Evolutionary conservation across 176 grass and related monocot genomes (phyloP).

Genomic region (Rhynchospora tenuis): DNA sequence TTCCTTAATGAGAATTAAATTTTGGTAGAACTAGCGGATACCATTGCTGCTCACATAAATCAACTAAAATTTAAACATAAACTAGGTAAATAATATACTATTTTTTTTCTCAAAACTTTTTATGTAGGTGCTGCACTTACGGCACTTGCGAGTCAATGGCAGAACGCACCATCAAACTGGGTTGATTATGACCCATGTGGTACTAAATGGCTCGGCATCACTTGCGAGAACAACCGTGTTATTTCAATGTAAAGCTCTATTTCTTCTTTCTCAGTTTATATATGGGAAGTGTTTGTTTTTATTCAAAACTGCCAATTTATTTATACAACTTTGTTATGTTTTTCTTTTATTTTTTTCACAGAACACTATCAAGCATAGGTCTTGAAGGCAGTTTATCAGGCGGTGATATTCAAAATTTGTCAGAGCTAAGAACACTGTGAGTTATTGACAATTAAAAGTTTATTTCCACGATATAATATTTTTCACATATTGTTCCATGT

Average conservation of each 20-base stretch:
- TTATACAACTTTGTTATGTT: neutral
- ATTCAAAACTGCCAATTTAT: neutral
- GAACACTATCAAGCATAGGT: constrained; percentile 56
- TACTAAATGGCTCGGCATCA: constrained; percentile 57
- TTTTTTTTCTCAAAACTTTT: neutral
- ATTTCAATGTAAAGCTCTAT: constrained; percentile 44
- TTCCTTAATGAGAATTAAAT: neutral
- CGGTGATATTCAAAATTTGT: constrained; percentile 58
- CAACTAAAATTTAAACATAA: neutral
- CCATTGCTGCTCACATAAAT: neutral
- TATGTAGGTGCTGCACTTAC: constrained; percentile 42
- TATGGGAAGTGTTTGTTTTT: neutral
- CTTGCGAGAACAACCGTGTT: constrained; percentile 30
- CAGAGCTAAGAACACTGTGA: constrained; percentile 44
- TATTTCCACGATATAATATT: neutral
- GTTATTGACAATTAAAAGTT: neutral
- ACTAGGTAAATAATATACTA: neutral
- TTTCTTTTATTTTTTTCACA: constrained; percentile 19
- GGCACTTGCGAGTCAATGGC: constrained; percentile 38
- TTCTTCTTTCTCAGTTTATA: neutral
- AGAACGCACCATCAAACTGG: constrained; percentile 58
- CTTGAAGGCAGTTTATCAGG: constrained; percentile 57
- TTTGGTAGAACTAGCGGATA: neutral
- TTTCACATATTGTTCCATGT: neutral
- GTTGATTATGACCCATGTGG: constrained; percentile 53